phyloP scores from a whole-genome alignment of 2,329 filamentous ascomycete genomes.

The Pseudogymnoascus sp. region DNA sequence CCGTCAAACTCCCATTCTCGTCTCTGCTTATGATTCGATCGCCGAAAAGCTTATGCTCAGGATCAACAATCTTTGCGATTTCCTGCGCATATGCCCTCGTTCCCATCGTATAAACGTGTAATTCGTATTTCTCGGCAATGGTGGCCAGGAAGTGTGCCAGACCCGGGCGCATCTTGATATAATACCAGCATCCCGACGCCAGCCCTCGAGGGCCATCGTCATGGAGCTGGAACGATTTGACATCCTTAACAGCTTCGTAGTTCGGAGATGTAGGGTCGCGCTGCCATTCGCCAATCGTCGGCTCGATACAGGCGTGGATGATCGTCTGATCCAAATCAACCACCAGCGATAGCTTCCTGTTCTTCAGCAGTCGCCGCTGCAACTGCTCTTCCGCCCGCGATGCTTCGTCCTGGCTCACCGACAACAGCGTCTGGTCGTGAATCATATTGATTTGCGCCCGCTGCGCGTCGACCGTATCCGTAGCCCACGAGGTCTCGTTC shows the following conservation, averaged over 20 bases:
- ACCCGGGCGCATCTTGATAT: constrained; percentile 93
- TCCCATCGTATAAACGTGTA: constrained; percentile 99
- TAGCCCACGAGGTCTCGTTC: constrained; percentile 83
- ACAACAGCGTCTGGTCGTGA: constrained; percentile 81
- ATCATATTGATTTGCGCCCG: constrained; percentile 92
- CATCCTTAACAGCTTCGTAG: constrained; percentile 81
- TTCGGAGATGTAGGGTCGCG: constrained; percentile 83
- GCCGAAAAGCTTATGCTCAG: constrained; percentile 79
- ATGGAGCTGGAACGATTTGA: constrained; percentile 77
- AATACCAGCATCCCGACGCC: constrained; percentile 79
- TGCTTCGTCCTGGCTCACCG: constrained; percentile 77
- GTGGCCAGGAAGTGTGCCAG: constrained; percentile 71
- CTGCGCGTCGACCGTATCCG: constrained; percentile 67
- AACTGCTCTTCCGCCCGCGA: constrained; percentile 75
- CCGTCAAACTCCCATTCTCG: constrained; percentile 87
- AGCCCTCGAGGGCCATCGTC: constrained; percentile 72
- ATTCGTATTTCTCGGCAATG: constrained; percentile 75
- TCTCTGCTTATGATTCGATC: constrained; percentile 94
- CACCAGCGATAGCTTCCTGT: constrained; percentile 82
- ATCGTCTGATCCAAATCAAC: constrained; percentile 98
- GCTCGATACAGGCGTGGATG: constrained; percentile 95
- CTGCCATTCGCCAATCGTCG: constrained; percentile 94
- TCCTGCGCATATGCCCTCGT: constrained; percentile 91
- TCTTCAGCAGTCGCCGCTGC: constrained; percentile 71
- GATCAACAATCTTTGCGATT: constrained; percentile 89